A percentile compares a stretch with the other conserved stretches of the same genome.
Evolutionary conservation across 192 early-diverging fungal species (phyloP).

Genomic region (Umbelopsis sp.): DNA sequence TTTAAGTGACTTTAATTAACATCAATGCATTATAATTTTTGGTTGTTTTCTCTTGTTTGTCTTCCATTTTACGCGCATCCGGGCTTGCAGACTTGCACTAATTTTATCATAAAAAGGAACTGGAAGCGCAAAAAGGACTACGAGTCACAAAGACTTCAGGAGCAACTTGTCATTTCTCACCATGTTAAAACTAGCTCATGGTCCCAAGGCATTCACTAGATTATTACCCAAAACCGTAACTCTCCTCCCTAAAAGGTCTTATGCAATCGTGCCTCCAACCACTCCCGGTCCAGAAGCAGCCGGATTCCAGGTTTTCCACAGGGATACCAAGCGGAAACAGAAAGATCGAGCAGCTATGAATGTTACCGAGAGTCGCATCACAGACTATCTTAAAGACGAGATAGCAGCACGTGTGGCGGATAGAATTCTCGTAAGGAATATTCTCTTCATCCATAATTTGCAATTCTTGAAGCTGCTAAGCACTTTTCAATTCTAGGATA

Average conservation of each 20-base stretch:
- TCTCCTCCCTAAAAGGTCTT: neutral
- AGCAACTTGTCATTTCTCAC: neutral
- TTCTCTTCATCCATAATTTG: neutral
- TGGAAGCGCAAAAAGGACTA: no score
- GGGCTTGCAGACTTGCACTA: no score
- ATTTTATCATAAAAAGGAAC: no score
- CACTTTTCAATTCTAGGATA: slow-evolving; percentile 59
- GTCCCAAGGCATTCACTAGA: neutral
- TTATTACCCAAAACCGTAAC: neutral
- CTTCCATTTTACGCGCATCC: no score
- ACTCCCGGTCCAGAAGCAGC: slow-evolving; percentile 23
- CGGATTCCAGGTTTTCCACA: slow-evolving; percentile 78
- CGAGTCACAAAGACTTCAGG: no score
- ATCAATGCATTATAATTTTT: no score
- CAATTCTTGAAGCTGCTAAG: neutral
- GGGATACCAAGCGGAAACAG: slow-evolving; percentile 75
- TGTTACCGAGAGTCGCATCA: slow-evolving; percentile 58
- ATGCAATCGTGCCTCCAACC: slow-evolving; percentile 11
- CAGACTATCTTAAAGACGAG: slow-evolving; percentile 94
- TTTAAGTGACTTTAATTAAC: no score
- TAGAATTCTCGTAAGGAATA: slow-evolving; percentile 67
- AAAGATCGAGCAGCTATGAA: slow-evolving; percentile 72
- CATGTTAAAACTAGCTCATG: neutral
- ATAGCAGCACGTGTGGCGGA: slow-evolving; percentile 87
- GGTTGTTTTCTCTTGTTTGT: no score